Base-by-base conservation (phyloP, 2,329 filamentous ascomycete genomes). In the Pseudogymnoascus sp. region DNA sequence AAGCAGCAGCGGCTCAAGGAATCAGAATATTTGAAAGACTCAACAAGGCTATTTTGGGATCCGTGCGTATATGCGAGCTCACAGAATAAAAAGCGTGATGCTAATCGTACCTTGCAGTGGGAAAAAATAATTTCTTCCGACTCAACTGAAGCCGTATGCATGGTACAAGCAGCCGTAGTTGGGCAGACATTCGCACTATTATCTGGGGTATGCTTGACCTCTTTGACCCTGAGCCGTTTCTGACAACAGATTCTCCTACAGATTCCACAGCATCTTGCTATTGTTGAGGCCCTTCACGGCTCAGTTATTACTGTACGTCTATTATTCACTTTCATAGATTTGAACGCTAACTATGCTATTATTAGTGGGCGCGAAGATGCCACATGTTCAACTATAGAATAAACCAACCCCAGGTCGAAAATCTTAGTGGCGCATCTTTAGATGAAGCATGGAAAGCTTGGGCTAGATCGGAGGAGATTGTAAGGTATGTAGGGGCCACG, bases 21-120 rank as follows among this genome's bases (percentile, higher is more conserved):
- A 44, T 50, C 7, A 60, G 60, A 38, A 67, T 67, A 46, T 67
- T 66, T 28, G 64, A 66, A 61, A 66, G 50, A 25, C 59, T 67
- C n/a, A 64, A 65, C 25, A 67, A 67, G 36, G 59, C 62, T 14
- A 62, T 67, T 36, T 34, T 64, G 8, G 62, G 53, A 44, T 63
- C 62, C 10, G 66, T 63, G 60, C n/a, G 23, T 62, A 23, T 21
- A 21, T 21, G 21, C 21, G 21, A 21, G 21, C 21, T 21, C 3
- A 21, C 21, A 21, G 21, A 21, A 21, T 21, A 21, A 21, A 1
- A 21, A 21, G 21, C 21, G 21, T 21, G 21, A 21, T 21, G 21
- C 21, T 21, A 21, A 21, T 21, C 21, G 21, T 21, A 31, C 21
- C 21, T 37, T 42, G 14, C 23, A 64, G 66, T 66, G 66, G 64